Evolutionary conservation across 441 rosid species (phyloP).

Genomic region (Croton setiger): DNA sequence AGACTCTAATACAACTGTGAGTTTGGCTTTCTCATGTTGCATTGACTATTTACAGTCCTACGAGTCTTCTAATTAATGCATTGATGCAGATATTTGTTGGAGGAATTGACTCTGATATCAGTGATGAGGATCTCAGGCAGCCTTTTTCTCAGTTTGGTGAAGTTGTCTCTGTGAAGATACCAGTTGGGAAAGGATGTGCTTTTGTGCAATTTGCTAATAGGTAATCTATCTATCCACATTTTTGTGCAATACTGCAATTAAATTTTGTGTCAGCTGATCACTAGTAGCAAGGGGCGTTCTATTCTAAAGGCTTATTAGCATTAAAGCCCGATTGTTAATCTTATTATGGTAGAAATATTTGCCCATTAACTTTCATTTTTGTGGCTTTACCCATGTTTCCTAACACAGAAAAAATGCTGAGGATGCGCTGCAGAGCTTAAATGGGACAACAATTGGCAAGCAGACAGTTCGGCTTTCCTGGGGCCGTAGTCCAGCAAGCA

Average conservation of each 20-base stretch:
- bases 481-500: conserved; percentile 86
- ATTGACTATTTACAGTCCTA: conserved; percentile 7
- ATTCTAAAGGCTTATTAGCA: background rate
- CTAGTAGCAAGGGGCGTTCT: background rate
- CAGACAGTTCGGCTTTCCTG: conserved; percentile 92
- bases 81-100: conserved; percentile 80
- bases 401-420: conserved; percentile 75
- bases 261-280: conserved; percentile 2
- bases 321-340: background rate
- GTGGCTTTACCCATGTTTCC: conserved; percentile 12
- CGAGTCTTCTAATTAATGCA: conserved; percentile 21
- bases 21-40: conserved; percentile 28
- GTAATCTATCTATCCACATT: conserved; percentile 30
- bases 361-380: background rate
- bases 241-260: conserved; percentile 2
- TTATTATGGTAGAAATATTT: background rate
- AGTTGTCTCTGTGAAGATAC: conserved; percentile 88
- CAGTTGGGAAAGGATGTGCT: conserved; percentile 88
- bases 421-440: conserved; percentile 71
- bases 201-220: conserved; percentile 83
- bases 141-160: conserved; percentile 89
- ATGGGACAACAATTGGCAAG: conserved; percentile 77
- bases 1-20: conserved; percentile 85
- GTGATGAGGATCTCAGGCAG: conserved; percentile 80
- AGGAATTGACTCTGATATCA: conserved; percentile 78